Percentiles rank a stretch among this genome's conserved stretches.
These are phyloP conservation scores for Pseudogymnoascus sp. DNA, from an alignment of 2,329 filamentous ascomycete genomes.

Conservation along the genomic window DNA sequence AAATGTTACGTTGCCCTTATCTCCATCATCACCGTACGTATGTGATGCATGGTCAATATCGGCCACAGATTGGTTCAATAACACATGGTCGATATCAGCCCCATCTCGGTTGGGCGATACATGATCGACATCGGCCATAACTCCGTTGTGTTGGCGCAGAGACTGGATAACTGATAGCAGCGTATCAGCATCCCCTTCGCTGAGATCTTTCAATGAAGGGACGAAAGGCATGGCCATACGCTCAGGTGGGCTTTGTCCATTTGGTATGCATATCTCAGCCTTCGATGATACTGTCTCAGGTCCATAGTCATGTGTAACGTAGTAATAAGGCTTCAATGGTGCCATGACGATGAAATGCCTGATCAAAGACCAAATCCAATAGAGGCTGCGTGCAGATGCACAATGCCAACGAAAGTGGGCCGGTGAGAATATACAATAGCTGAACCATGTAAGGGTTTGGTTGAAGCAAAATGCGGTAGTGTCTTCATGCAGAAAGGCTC, in stretches of 20 bases:
- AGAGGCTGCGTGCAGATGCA: background rate
- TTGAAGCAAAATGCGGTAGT: background rate
- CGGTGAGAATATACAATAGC: background rate
- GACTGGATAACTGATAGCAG: background rate
- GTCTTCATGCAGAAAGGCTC: background rate
- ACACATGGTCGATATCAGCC: no score
- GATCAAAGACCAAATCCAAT: background rate
- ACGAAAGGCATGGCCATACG: background rate
- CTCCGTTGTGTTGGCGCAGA: no score
- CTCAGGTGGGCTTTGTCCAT: background rate
- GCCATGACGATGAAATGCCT: background rate
- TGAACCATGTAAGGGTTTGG: background rate
- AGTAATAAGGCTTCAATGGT: background rate
- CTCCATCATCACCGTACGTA: background rate
- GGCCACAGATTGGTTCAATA: no score
- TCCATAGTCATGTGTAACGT: background rate
- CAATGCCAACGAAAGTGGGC: background rate
- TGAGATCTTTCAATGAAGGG: background rate
- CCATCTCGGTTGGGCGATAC: no score
- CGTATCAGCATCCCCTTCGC: background rate
- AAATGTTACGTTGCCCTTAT: background rate
- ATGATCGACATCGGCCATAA: no score
- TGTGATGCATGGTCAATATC: background rate
- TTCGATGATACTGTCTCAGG: background rate
- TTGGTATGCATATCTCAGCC: background rate